Evolutionary conservation across 169 alveolate genomes (phyloP).

Genomic region (Plasmodium reichenowi): DNA sequence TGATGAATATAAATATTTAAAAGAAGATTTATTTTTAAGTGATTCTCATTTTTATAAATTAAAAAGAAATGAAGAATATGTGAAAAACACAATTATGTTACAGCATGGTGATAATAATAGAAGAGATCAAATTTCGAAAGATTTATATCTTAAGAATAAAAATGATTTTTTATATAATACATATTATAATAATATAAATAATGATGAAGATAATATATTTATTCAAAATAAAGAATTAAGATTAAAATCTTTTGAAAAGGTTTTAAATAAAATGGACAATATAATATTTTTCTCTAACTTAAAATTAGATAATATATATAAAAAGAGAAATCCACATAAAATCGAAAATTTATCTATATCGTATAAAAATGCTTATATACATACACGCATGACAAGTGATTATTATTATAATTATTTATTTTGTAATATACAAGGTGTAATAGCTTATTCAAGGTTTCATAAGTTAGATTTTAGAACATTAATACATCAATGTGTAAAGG

Average conservation of each 20-base stretch:
- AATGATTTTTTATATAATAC: too few species aligned
- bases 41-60: too few species aligned
- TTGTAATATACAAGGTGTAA: constrained; percentile 40
- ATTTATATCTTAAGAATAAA: too few species aligned
- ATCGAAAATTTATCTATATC: constrained; percentile 31
- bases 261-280: constrained; percentile 31
- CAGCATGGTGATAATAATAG: too few species aligned
- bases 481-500: neutral
- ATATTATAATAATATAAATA: neutral
- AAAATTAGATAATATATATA: constrained; percentile 30
- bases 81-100: too few species aligned
- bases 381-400: constrained; percentile 61
- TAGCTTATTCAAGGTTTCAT: constrained; percentile 67
- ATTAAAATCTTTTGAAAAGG: constrained; percentile 5
- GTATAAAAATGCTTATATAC: constrained; percentile 27
- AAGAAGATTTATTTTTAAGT: neutral
- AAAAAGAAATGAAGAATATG: too few species aligned
- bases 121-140: too few species aligned
- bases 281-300: constrained; percentile 37
- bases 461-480: constrained; percentile 51
- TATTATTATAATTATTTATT: constrained; percentile 49
- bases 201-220: constrained; percentile 13
- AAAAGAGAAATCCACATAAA: constrained; percentile 71
- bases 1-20: constrained; percentile 37
- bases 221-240: constrained; percentile 15